Conservation (phyloP, 2,329 filamentous ascomycete genomes). For the Metarhizium brunneum region DNA sequence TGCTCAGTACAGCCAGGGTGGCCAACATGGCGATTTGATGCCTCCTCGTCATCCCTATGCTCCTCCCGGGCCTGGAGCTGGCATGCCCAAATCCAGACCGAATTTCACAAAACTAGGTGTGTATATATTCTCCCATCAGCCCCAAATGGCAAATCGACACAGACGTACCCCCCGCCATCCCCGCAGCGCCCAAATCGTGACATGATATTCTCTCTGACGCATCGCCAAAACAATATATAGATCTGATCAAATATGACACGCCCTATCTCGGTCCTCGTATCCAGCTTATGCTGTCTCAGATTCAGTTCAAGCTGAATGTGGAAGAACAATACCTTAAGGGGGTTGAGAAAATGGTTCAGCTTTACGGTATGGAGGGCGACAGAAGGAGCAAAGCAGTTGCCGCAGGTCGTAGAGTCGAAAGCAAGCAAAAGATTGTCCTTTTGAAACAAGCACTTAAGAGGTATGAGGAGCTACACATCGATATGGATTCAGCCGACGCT, state of each 20-base stretch:
- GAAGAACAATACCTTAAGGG: slow-evolving; percentile 99
- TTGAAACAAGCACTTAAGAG: slow-evolving; percentile 91
- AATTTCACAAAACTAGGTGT: slow-evolving; percentile 95
- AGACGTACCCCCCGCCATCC: too few species aligned
- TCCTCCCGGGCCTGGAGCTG: slow-evolving; percentile 53
- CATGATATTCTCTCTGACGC: neutral
- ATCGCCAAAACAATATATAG: slow-evolving; percentile 32
- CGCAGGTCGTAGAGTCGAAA: slow-evolving; percentile 81
- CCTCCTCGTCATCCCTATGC: slow-evolving; percentile 73
- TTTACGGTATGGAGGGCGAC: slow-evolving; percentile 96
- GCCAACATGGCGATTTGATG: slow-evolving; percentile 64
- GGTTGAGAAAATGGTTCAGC: slow-evolving; percentile 97
- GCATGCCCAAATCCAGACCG: slow-evolving; percentile 64
- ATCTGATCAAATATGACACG: slow-evolving; percentile 97
- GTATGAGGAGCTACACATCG: slow-evolving; percentile 95
- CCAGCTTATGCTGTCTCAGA: slow-evolving; percentile 96
- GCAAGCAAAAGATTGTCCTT: slow-evolving; percentile 94
- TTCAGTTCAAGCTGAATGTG: slow-evolving; percentile 97
- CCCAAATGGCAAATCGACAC: neutral
- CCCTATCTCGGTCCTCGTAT: slow-evolving; percentile 92
- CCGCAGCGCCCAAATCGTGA: neutral
- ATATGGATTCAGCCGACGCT: slow-evolving; percentile 70
- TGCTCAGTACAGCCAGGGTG: slow-evolving; percentile 44
- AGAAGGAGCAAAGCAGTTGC: slow-evolving; percentile 92
- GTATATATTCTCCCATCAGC: slow-evolving; percentile 17